Conservation (phyloP, 2,329 filamentous ascomycete species). For the Biscogniauxia marginata region DNA sequence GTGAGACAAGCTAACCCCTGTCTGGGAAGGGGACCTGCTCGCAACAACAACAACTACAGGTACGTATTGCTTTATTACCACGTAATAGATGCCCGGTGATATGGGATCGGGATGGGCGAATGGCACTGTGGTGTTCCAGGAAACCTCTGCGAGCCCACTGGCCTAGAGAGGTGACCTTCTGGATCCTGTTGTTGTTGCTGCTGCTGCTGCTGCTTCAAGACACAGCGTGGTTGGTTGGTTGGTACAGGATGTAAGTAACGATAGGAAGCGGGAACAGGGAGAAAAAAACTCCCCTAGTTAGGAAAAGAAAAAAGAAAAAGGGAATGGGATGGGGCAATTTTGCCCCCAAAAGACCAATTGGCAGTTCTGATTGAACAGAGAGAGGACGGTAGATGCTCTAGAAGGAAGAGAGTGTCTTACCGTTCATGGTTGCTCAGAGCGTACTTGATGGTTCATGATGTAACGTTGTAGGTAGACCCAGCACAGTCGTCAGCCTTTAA, state of each 20-base stretch:
- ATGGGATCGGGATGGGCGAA: conserved; percentile 16
- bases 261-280: background rate
- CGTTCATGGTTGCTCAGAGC: background rate
- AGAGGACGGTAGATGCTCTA: conserved; percentile 9
- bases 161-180: conserved; percentile 21
- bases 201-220: background rate
- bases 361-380: background rate
- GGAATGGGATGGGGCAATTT: background rate
- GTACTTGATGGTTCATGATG: conserved; percentile 16
- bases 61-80: background rate
- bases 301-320: background rate
- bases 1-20: conserved; percentile 12
- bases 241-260: conserved; percentile 1
- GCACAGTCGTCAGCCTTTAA: conserved; percentile 16
- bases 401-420: conserved; percentile 6
- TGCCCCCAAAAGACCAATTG: background rate
- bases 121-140: background rate
- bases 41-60: conserved; percentile 8
- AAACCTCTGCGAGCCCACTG: background rate
- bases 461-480: conserved; percentile 24
- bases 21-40: background rate
- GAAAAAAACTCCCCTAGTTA: background rate
- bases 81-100: conserved; percentile 15
- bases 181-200: conserved; percentile 1
- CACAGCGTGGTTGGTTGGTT: background rate